Base-by-base conservation (phyloP, 768 basidiomycete species). In the Mycena epipterygia region DNA sequence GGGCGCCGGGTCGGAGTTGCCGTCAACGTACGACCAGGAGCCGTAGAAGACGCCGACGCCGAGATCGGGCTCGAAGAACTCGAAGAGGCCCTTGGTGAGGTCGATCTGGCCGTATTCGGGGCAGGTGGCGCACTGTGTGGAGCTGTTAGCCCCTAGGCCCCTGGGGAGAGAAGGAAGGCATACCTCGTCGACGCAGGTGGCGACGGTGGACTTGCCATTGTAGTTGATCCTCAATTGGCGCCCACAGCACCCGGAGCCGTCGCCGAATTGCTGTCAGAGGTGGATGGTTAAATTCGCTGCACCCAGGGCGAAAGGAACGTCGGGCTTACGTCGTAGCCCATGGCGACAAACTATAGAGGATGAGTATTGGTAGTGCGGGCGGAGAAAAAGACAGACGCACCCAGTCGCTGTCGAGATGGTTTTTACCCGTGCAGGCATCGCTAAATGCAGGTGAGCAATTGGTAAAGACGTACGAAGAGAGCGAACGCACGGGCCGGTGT, bases 101-200 rank as follows among this genome's bases (percentile, higher is more conserved):
- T 73, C 71, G 39, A 73, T 49, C 63, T 64, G 63, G 16, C 67
- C 64, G 2, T 11, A 35, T 9, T 56, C 21, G 0, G 67, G 58
- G 71, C 71, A 73, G 52, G 33, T 44, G 13, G 64, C 63, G 48
- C 71, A 73, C 71, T 73, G n/a, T 3, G 33, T 4, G 14, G 27
- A 32, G 29, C 11, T 23, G 11, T 57, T 16, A 57, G 52, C 3
- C 1, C 35, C n/a, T 17, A 21, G 14, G 6, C 16, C 25, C n/a
- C n/a, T n/a, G n/a, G 33, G n/a, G 39, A 8, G 52, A 63, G 30
- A 12, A 17, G 30, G 39, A 9, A 25, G 21, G 23, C 30, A 21
- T 59, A 73, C 71, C 66, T 69, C 58, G 30, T 73, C 71, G 23
- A 73, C 67, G 23, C 71, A 73, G 32, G 71, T 73, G 30, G 71